Percentiles rank a stretch among this genome's conserved stretches.
Evolutionary conservation across 768 basidiomycete species (phyloP).

Genomic region (Kwoniella bestiolae): DNA sequence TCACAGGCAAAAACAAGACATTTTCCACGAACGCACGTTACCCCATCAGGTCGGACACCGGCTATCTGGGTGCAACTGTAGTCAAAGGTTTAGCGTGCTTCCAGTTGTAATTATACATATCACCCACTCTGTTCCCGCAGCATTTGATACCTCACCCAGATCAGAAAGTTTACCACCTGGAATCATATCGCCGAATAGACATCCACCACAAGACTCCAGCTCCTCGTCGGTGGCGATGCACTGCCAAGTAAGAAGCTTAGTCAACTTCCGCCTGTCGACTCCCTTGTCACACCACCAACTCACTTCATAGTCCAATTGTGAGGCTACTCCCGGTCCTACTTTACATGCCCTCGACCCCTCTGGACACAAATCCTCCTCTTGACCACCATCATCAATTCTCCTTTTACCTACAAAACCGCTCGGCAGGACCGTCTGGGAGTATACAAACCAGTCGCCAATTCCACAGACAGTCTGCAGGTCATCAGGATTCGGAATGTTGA

Average conservation of each 20-base stretch:
- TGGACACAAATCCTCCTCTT: conserved; percentile 5
- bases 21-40: conserved; percentile 1
- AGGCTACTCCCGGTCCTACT: neutral
- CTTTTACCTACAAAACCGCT: conserved; percentile 3
- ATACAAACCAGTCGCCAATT: conserved; percentile 6
- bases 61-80: neutral
- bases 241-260: neutral
- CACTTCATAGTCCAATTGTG: conserved; percentile 6
- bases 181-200: conserved; percentile 2
- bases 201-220: conserved; percentile 16
- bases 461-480: conserved; percentile 12
- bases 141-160: no score
- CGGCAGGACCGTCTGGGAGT: conserved; percentile 4
- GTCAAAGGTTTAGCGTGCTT: neutral
- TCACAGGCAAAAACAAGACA: conserved; percentile 3
- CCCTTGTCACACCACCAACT: neutral
- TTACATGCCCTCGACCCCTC: conserved; percentile 1
- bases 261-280: neutral
- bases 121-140: no score
- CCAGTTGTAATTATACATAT: no score
- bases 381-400: neutral
- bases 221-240: conserved; percentile 11
- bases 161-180: neutral
- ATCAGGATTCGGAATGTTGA: neutral
- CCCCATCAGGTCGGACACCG: neutral